A percentile compares a stretch with the other conserved stretches of the same genome.
Evolutionary conservation across 1,284 basidiomycete species (phyloP).

Genomic region (Ustilago esculenta): DNA sequence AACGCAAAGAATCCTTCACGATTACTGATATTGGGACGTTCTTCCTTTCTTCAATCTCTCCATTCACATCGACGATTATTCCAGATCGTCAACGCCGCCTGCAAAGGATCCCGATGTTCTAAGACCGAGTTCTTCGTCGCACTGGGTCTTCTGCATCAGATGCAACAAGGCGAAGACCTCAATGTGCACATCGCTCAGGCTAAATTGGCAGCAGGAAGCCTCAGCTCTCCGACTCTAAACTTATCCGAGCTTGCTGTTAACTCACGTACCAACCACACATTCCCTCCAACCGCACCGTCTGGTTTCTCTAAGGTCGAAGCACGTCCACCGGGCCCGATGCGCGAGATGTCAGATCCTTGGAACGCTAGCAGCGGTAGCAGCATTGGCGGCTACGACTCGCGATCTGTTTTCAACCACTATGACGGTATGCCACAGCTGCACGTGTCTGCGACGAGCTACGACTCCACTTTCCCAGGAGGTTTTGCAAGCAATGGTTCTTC

Average conservation of each 20-base stretch:
- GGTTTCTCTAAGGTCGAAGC: conserved; percentile 3
- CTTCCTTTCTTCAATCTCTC: not conserved
- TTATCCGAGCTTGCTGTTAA: conserved; percentile 1
- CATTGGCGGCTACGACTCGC: conserved; percentile 6
- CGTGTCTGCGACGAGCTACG: conserved; percentile 15
- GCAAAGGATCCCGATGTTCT: conserved; percentile 35
- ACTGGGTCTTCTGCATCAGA: conserved; percentile 24
- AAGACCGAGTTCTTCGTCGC: conserved; percentile 36
- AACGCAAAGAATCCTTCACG: too few species aligned
- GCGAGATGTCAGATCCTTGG: conserved; percentile 51
- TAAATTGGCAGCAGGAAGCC: conserved; percentile 9
- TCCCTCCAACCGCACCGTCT: conserved; percentile 26
- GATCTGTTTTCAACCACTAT: conserved; percentile 5
- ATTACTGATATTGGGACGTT: not conserved
- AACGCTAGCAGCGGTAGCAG: conserved; percentile 14
- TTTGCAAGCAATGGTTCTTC: conserved; percentile 22
- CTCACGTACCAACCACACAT: conserved; percentile 20
- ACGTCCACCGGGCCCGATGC: conserved; percentile 24
- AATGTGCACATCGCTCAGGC: conserved; percentile 11
- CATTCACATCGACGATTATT: not conserved
- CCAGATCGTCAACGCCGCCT: conserved; percentile 34
- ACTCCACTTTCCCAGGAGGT: conserved; percentile 29
- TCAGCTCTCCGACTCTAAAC: conserved; percentile 13
- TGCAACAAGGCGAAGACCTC: conserved; percentile 29
- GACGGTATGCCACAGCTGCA: conserved; percentile 27